These are phyloP conservation scores for Rubia peregrina DNA, from an alignment of 305 asterid species.

Conservation along the genomic window DNA sequence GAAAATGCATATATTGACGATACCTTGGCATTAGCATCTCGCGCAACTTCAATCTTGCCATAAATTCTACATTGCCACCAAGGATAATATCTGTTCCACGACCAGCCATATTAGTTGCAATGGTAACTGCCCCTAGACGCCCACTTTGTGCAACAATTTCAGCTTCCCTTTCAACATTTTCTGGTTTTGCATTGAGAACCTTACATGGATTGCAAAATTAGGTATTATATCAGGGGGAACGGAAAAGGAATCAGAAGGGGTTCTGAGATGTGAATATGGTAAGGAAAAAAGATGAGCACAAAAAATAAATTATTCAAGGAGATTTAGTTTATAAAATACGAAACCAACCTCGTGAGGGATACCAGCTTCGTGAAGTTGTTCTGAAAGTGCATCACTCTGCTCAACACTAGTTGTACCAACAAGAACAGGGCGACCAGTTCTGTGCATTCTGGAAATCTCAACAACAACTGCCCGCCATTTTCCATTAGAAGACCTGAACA, in stretches of 20 bases:
- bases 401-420: slow-evolving; percentile 99
- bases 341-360: slow-evolving; percentile 78
- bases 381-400: slow-evolving; percentile 92
- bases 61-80: slow-evolving; percentile 98
- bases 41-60: slow-evolving; percentile 94
- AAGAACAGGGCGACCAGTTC: slow-evolving; percentile 93
- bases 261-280: not conserved
- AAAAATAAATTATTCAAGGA: slow-evolving; percentile 9
- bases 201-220: slow-evolving; percentile 21
- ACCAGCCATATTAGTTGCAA: slow-evolving; percentile 99
- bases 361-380: slow-evolving; percentile 78
- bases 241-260: slow-evolving; percentile 3
- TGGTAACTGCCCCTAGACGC: slow-evolving; percentile 94
- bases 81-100: slow-evolving; percentile 99
- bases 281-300: slow-evolving; percentile 4
- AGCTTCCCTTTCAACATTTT: slow-evolving; percentile 99
- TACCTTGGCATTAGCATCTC: slow-evolving; percentile 99
- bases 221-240: slow-evolving; percentile 6
- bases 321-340: slow-evolving; percentile 6
- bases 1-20: slow-evolving; percentile 5
- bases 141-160: slow-evolving; percentile 99
- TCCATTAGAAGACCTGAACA: slow-evolving; percentile 79
- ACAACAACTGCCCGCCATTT: slow-evolving; percentile 97
- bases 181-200: slow-evolving; percentile 99
- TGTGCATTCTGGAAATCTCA: slow-evolving; percentile 95